A percentile compares a stretch with the other conserved stretches of the same genome.
These are phyloP conservation scores for Filosporella fistucella DNA, from an alignment of 495 filamentous ascomycete genomes.

Conservation along the genomic window DNA sequence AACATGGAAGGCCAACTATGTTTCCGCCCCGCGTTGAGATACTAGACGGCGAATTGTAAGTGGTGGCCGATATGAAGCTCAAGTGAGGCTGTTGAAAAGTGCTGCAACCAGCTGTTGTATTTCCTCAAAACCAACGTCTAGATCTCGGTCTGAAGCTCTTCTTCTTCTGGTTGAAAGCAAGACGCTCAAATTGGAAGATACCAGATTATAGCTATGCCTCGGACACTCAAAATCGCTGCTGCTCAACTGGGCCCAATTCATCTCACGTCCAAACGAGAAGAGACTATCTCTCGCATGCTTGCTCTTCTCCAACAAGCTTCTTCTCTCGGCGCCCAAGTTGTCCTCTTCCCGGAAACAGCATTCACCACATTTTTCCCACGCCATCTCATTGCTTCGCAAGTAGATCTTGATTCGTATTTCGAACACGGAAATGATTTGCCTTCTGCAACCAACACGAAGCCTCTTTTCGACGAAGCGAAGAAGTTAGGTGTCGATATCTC, in stretches of 20 bases:
- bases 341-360: constrained; percentile 43
- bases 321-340: constrained; percentile 32
- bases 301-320: constrained; percentile 34
- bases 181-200: too few species aligned
- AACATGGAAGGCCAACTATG: too few species aligned
- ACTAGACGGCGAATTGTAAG: too few species aligned
- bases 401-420: constrained; percentile 38
- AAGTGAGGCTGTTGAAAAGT: too few species aligned
- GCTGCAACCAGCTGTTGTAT: too few species aligned
- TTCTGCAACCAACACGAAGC: constrained; percentile 31
- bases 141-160: too few species aligned
- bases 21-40: too few species aligned
- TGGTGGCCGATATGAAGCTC: too few species aligned
- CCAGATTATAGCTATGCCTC: constrained; percentile 27
- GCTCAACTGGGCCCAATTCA: constrained; percentile 39
- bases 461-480: constrained; percentile 40
- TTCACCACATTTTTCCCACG: constrained; percentile 48
- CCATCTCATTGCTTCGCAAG: constrained; percentile 31
- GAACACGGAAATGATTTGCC: constrained; percentile 36
- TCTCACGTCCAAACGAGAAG: constrained; percentile 27
- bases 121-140: too few species aligned
- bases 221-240: constrained; percentile 34
- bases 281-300: constrained; percentile 37
- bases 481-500: constrained; percentile 37
- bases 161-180: too few species aligned